Base-by-base conservation (phyloP, 768 basidiomycete species). In the Mycena latifolia region DNA sequence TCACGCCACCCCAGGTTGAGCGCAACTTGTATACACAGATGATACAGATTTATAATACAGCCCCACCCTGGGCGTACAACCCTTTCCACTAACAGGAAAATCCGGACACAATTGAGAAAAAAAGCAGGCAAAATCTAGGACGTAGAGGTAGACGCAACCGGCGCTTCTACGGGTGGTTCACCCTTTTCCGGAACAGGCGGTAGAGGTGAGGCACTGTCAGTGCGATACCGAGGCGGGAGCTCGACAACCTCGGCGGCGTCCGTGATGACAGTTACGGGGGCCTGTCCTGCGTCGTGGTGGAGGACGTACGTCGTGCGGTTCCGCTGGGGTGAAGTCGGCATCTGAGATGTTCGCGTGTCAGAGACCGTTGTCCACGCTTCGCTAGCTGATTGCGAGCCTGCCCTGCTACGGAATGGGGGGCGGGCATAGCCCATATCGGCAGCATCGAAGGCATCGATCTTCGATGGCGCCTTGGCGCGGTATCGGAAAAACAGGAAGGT, bases 221-320 rank as follows among this genome's bases (percentile, higher is more conserved):
- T 18, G 25, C 41, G 58, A 17, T 69, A 69, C 20, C 56, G 60
- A 5, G 81, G 81, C n/a, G 81, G 81, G 9, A 82, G 76, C 73
- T 82, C 81, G 15, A 81, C 78, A 20, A 82, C 76, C 35, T 78
- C 73, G n/a, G 74, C 70, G 28, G 78, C 77, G 54, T 75, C 74
- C 11, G 72, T 75, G 67, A 77, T 79, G 24, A 82, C 80, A 24
- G 79, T 80, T 14, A 82, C 78, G 1, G 81, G 80, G 24, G 81
- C 72, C 14, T 77, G 75, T 12, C 81, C 81, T 7, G 73, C 81
- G 56, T 82, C 81, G 66, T 81, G 81, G 62, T 82, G 81, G 31
- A 82, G 77, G 46, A 82, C 80, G 58, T 80, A 82, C 14, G 31
- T 33, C 15, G 67, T 35, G 43, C 51, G 37, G 46, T 31, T 39